A percentile compares a stretch with the other conserved stretches of the same genome.
Evolutionary conservation across 176 grass and related monocot genomes (phyloP).

Genomic region (Musa troglodytarum): DNA sequence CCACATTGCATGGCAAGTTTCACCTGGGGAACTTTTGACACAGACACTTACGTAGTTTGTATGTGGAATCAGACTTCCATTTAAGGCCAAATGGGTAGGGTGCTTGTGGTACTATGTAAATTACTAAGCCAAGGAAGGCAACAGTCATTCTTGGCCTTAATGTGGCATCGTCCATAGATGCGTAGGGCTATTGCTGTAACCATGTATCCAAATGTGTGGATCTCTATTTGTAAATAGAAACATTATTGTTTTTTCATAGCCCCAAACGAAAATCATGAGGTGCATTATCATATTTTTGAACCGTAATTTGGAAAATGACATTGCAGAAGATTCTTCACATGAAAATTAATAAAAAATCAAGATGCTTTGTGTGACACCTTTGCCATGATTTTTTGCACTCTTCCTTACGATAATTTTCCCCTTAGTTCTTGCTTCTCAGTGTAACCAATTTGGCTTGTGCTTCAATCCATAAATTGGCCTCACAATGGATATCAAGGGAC

Average conservation of each 20-base stretch:
- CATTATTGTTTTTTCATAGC: not conserved
- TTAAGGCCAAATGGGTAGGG: too few relatives aligned
- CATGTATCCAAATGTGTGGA: too few relatives aligned
- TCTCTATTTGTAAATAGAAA: not conserved
- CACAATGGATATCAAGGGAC: not conserved
- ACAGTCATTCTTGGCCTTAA: too few relatives aligned
- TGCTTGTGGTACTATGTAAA: too few relatives aligned
- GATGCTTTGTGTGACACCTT: not conserved
- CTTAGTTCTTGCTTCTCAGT: not conserved
- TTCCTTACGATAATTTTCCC: not conserved
- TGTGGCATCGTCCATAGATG: too few relatives aligned
- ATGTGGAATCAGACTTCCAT: too few relatives aligned
- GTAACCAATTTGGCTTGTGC: not conserved
- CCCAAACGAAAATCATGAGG: not conserved
- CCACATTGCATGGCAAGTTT: too few relatives aligned
- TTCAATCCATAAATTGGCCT: not conserved
- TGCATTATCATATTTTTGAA: not conserved
- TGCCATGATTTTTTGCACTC: not conserved
- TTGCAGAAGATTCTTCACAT: not conserved
- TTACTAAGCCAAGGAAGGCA: too few relatives aligned
- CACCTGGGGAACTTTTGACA: too few relatives aligned
- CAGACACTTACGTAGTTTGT: too few relatives aligned
- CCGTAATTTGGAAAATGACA: not conserved
- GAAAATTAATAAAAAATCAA: not conserved
- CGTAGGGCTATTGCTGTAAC: too few relatives aligned